Conservation (phyloP, 768 basidiomycete species). For the Dacryopinax primogenitus region DNA sequence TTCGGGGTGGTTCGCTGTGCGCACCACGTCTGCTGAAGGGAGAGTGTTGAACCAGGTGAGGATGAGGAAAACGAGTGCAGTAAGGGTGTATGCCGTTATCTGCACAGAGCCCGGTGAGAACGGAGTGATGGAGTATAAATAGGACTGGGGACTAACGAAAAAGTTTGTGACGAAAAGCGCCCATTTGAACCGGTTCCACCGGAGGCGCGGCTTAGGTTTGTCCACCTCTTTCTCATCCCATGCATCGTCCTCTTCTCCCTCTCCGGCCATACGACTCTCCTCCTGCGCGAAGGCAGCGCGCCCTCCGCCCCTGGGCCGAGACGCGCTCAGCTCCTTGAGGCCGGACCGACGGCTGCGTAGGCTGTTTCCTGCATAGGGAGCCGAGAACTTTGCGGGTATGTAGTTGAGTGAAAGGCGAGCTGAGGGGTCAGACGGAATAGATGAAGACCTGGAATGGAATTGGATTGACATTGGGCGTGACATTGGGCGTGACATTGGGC, state of each 20-base stretch:
- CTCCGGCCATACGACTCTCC: constrained; percentile 41
- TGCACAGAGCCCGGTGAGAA: constrained; percentile 19
- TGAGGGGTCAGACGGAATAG: neutral
- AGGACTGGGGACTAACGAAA: constrained; percentile 30
- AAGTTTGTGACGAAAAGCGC: constrained; percentile 53
- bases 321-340: constrained; percentile 25
- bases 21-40: constrained; percentile 53
- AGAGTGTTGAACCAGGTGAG: constrained; percentile 70
- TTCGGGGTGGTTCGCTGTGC: constrained; percentile 54
- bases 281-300: constrained; percentile 49
- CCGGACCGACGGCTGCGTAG: constrained; percentile 31
- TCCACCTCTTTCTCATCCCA: constrained; percentile 25
- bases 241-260: constrained; percentile 43
- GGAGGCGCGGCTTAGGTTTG: constrained; percentile 33
- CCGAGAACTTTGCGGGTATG: constrained; percentile 61
- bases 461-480: neutral
- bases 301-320: constrained; percentile 55
- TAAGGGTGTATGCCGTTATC: constrained; percentile 50
- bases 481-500: neutral
- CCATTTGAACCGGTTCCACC: constrained; percentile 85
- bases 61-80: constrained; percentile 50
- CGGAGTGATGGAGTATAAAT: neutral
- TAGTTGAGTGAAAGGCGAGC: constrained; percentile 53
- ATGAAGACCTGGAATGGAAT: too few species aligned
- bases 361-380: constrained; percentile 32